Evolutionary conservation across 2,329 filamentous ascomycete species (phyloP).

Genomic region (Alternaria sp.): DNA sequence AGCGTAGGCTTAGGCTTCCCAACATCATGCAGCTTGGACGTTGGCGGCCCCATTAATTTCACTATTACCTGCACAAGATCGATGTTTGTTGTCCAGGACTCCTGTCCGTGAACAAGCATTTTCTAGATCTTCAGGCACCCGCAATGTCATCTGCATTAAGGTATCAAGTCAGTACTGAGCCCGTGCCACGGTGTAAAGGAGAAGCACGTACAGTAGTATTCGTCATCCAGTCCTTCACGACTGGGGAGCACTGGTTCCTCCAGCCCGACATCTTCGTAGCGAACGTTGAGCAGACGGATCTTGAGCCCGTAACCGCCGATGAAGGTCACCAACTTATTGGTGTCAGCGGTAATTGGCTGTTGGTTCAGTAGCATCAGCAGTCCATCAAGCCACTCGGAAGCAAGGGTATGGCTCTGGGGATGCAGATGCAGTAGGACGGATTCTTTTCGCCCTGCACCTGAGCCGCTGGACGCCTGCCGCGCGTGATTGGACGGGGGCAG

Average conservation of each 20-base stretch:
- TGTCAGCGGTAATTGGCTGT: constrained; percentile 95
- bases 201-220: constrained; percentile 81
- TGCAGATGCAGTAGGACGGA: constrained; percentile 80
- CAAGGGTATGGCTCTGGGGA: constrained; percentile 79
- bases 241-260: constrained; percentile 79
- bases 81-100: constrained; percentile 1
- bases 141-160: constrained; percentile 13
- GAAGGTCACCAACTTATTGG: constrained; percentile 83
- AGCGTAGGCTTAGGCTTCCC: constrained; percentile 9
- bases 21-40: constrained; percentile 2
- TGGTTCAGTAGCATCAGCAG: constrained; percentile 94
- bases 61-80: constrained; percentile 4
- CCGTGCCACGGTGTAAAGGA: constrained; percentile 16
- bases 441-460: constrained; percentile 61
- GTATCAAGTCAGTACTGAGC: background rate
- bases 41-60: background rate
- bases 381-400: constrained; percentile 96
- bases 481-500: constrained; percentile 43
- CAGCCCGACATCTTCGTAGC: constrained; percentile 77
- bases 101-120: background rate
- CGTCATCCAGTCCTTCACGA: constrained; percentile 84
- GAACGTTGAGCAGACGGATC: constrained; percentile 88
- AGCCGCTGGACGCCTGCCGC: constrained; percentile 39
- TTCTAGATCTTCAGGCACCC: constrained; percentile 4
- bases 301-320: constrained; percentile 91